Percentiles rank a stretch among this genome's conserved stretches.
Evolutionary conservation across 2,329 filamentous ascomycete species (phyloP).

Genomic region (Xylariaceae sp.): DNA sequence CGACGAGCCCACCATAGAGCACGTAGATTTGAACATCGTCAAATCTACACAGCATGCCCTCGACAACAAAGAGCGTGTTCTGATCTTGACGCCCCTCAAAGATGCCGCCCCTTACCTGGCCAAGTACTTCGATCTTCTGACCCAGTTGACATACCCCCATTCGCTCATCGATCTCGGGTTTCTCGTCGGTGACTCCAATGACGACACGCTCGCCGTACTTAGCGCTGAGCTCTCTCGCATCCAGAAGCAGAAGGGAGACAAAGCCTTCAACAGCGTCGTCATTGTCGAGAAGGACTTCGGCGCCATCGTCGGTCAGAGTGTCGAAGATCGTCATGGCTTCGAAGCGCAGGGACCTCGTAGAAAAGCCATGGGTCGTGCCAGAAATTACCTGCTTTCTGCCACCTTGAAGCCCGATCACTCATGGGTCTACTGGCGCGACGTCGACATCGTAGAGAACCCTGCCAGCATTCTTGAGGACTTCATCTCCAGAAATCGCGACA

Average conservation of each 20-base stretch:
- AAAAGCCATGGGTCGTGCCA: slow-evolving; percentile 83
- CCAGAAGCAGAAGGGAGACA: slow-evolving; percentile 74
- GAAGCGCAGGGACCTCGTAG: slow-evolving; percentile 84
- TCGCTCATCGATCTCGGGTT: slow-evolving; percentile 93
- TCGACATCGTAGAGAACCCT: slow-evolving; percentile 91
- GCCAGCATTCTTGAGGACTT: slow-evolving; percentile 90
- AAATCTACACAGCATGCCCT: slow-evolving; percentile 76
- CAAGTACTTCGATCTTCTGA: slow-evolving; percentile 91
- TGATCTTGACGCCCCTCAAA: slow-evolving; percentile 89
- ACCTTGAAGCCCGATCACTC: slow-evolving; percentile 91
- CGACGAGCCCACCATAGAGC: slow-evolving; percentile 75
- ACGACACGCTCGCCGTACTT: slow-evolving; percentile 88
- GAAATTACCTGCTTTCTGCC: slow-evolving; percentile 85
- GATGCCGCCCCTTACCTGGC: slow-evolving; percentile 79
- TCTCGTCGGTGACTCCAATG: slow-evolving; percentile 84
- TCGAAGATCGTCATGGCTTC: slow-evolving; percentile 81
- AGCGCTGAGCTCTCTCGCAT: slow-evolving; percentile 82
- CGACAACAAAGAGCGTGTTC: slow-evolving; percentile 78
- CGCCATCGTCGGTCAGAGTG: slow-evolving; percentile 69
- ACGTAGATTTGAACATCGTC: slow-evolving; percentile 82
- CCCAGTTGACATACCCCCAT: slow-evolving; percentile 89
- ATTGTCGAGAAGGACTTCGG: slow-evolving; percentile 93
- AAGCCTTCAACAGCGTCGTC: slow-evolving; percentile 80
- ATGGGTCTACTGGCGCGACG: slow-evolving; percentile 98
- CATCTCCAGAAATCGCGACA: slow-evolving; percentile 86